A percentile compares a stretch with the other conserved stretches of the same genome.
Conservation (phyloP, 2,329 filamentous ascomycete genomes). For the Exophiala viscosa region DNA sequence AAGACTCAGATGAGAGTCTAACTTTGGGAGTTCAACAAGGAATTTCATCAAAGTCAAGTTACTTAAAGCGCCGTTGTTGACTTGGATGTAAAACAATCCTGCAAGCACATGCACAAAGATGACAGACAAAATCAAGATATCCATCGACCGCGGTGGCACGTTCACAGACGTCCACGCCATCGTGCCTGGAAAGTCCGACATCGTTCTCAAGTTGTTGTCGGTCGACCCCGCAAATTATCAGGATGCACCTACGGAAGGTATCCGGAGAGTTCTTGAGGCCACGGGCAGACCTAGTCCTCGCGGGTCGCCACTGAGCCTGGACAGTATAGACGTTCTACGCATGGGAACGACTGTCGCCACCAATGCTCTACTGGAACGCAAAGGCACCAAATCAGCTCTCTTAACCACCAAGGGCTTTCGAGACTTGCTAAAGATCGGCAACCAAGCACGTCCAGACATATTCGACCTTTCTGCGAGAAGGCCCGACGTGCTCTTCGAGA, state of each 20-base stretch:
- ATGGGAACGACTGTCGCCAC: slow-evolving; percentile 93
- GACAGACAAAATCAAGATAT: slow-evolving; percentile 10
- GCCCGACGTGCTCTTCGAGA: slow-evolving; percentile 79
- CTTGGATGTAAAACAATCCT: neutral
- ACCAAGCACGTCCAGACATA: slow-evolving; percentile 83
- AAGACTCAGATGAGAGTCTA: neutral
- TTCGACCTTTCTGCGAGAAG: slow-evolving; percentile 88
- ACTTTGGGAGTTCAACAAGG: neutral
- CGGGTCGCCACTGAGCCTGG: slow-evolving; percentile 16
- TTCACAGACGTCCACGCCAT: slow-evolving; percentile 40
- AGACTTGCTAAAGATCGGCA: slow-evolving; percentile 83
- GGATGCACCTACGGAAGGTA: slow-evolving; percentile 62
- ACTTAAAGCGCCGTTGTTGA: neutral
- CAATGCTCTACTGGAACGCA: slow-evolving; percentile 81
- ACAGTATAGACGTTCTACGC: slow-evolving; percentile 54
- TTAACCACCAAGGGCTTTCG: slow-evolving; percentile 83
- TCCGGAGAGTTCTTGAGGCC: slow-evolving; percentile 9
- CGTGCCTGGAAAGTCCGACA: slow-evolving; percentile 35
- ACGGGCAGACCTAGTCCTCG: neutral
- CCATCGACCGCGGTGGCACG: slow-evolving; percentile 38
- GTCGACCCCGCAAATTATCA: slow-evolving; percentile 39
- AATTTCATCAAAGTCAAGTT: neutral
- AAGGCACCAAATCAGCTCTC: slow-evolving; percentile 81
- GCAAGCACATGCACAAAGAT: neutral
- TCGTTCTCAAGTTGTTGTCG: slow-evolving; percentile 39